phyloP scores from a whole-genome alignment of 2,329 filamentous ascomycete species.

The Xylaria sp. region DNA sequence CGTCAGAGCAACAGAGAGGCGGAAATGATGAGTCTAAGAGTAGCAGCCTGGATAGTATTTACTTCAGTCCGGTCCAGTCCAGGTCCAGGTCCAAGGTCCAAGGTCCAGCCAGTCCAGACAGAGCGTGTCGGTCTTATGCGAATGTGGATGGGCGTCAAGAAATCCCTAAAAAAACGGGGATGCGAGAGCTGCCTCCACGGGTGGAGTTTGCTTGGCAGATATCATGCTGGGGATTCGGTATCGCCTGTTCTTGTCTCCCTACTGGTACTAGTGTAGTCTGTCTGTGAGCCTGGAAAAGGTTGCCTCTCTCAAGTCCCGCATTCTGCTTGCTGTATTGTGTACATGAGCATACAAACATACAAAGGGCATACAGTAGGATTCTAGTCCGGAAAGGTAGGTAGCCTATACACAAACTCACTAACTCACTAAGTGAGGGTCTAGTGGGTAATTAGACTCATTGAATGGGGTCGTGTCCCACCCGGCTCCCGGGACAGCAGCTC shows the following conservation, averaged over 20 bases:
- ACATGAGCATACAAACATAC: too few species aligned
- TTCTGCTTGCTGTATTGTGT: background rate
- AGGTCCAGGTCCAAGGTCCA: too few species aligned
- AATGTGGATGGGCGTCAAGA: conserved; percentile 6
- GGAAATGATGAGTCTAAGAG: background rate
- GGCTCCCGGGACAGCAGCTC: background rate
- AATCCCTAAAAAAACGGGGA: conserved; percentile 20
- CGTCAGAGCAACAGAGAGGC: background rate
- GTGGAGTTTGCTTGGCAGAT: conserved; percentile 14
- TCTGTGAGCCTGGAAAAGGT: background rate
- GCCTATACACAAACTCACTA: background rate
- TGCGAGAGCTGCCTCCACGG: conserved; percentile 25
- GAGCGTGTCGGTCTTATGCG: conserved; percentile 15
- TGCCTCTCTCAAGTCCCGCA: background rate
- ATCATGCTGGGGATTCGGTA: conserved; percentile 9
- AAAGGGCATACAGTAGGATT: too few species aligned
- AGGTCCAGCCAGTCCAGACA: background rate
- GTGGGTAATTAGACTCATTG: background rate
- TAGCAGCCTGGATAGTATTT: conserved; percentile 2
- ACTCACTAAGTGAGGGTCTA: background rate
- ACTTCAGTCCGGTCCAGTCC: background rate
- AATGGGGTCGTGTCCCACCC: conserved; percentile 3
- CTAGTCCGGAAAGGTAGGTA: too few species aligned
- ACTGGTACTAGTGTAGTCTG: background rate
- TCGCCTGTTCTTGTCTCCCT: background rate